Percentiles rank a stretch among this genome's conserved stretches.
Conservation (phyloP, 2,329 filamentous ascomycete genomes). For the Ophiocordyceps camponoti-saundersi region DNA sequence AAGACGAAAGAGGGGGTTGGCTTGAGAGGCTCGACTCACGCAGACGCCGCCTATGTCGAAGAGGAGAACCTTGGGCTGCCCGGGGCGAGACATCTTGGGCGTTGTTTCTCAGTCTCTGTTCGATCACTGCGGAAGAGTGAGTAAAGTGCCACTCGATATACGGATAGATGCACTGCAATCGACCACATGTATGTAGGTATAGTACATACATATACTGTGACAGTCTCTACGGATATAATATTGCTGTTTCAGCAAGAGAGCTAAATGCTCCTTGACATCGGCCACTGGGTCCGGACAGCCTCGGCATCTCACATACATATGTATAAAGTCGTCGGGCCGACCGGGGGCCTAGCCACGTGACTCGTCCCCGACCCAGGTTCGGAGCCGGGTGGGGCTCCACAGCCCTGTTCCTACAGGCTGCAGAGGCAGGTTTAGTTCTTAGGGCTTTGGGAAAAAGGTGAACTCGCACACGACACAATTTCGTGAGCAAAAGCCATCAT, state of each 20-base stretch:
- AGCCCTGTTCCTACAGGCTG: not conserved
- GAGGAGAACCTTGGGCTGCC: constrained; percentile 55
- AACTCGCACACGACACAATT: constrained; percentile 20
- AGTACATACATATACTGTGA: too few relatives aligned
- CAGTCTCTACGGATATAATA: too few relatives aligned
- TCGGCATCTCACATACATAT: not conserved
- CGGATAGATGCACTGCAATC: too few relatives aligned
- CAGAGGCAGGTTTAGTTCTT: constrained; percentile 4
- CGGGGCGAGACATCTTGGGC: constrained; percentile 22
- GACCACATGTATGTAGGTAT: too few relatives aligned
- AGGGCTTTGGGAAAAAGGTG: constrained; percentile 21
- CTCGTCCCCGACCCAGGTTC: constrained; percentile 22
- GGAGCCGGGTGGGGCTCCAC: not conserved
- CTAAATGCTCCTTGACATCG: too few relatives aligned
- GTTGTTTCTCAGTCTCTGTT: constrained; percentile 13
- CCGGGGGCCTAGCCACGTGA: constrained; percentile 11
- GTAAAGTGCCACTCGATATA: too few relatives aligned
- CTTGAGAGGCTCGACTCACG: constrained; percentile 45
- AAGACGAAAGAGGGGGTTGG: not conserved
- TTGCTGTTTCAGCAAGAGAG: too few relatives aligned
- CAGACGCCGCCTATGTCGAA: constrained; percentile 97
- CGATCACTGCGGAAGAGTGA: constrained; percentile 1
- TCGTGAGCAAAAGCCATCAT: constrained; percentile 5
- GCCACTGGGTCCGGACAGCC: not conserved
- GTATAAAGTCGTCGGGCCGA: not conserved